Evolutionary conservation across 192 early-diverging fungal species (phyloP), one percentile per base, ranked within the genome.

Genomic region (Rhizoclosmatium sp.): DNA sequence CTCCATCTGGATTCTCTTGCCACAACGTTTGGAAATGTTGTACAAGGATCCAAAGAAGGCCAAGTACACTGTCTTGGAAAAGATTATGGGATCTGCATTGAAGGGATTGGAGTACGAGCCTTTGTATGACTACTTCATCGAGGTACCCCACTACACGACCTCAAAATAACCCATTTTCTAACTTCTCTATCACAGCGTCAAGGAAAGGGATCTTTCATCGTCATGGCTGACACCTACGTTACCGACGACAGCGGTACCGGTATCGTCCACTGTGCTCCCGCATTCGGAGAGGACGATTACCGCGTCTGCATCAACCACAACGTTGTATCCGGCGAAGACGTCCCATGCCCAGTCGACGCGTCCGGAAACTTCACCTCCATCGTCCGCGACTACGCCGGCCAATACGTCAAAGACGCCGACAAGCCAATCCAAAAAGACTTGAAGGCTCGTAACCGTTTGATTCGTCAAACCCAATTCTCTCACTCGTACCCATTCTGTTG

Each of bases 241-340:
- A 95, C 94, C 59, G 93, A 96, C 71, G 92, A 92, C 79, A 89
- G 88, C 68, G 98, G 98, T 91, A 99, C 98, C 5, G 98, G 98
- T 71, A 94, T 99, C 82, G 98, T 99, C 14, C 98, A 99, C 86
- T 93, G 94, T 71, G 93, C 98, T 40, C 98, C 98, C 12, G 97
- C 92, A 31, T 99, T 96, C 89, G 98, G 98, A 85, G 98, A 99
- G 84, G 98, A 99, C 89, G 98, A 99, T 92, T 95, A 94, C 88
- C 95, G 98, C 71, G 93, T 99, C 46, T 96, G 94, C 82, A 77
- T 94, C n/a, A 89, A 84, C 44, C 68, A 95, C 77, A 89, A 89
- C 40, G 91, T 99, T 74, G 91, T 99, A 71, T 88, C 91, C 10
- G 87, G 88, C 3, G 97, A 95, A 83, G 91, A 90, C 72, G 80